phyloP scores from a whole-genome alignment of 176 grass and related monocot species.

The Carex kokanica region DNA sequence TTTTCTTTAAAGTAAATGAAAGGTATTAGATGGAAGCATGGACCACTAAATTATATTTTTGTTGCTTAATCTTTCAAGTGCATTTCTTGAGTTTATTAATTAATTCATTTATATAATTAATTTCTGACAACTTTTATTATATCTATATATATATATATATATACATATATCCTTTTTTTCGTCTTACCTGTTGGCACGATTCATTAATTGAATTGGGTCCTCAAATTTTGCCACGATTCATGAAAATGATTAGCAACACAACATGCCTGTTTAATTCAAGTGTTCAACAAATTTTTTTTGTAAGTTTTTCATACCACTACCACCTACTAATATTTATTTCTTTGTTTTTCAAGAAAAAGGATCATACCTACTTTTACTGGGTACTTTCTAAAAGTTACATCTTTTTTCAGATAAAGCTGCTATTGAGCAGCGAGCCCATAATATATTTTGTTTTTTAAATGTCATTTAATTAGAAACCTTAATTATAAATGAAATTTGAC shows the following conservation, averaged over 20 bases:
- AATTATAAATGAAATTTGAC: too few species aligned
- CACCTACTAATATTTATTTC: background rate
- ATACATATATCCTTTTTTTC: background rate
- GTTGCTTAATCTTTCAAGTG: background rate
- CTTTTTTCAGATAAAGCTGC: background rate
- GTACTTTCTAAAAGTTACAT: background rate
- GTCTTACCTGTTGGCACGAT: background rate
- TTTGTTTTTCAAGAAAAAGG: background rate
- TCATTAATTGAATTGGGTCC: background rate
- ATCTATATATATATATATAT: too few species aligned
- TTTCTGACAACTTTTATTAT: background rate
- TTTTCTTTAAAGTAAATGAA: background rate
- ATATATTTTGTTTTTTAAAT: background rate
- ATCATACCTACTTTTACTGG: background rate
- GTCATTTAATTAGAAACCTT: background rate
- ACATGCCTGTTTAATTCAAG: background rate
- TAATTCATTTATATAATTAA: background rate
- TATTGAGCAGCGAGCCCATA: background rate
- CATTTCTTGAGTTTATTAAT: background rate
- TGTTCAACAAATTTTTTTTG: background rate
- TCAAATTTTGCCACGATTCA: background rate
- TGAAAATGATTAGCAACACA: background rate
- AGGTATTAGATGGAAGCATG: background rate
- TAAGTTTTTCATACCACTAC: background rate
- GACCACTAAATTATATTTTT: background rate